Base-by-base conservation (phyloP, 2,329 filamentous ascomycete genomes). In the Myriosclerotinia duriaeana region DNA sequence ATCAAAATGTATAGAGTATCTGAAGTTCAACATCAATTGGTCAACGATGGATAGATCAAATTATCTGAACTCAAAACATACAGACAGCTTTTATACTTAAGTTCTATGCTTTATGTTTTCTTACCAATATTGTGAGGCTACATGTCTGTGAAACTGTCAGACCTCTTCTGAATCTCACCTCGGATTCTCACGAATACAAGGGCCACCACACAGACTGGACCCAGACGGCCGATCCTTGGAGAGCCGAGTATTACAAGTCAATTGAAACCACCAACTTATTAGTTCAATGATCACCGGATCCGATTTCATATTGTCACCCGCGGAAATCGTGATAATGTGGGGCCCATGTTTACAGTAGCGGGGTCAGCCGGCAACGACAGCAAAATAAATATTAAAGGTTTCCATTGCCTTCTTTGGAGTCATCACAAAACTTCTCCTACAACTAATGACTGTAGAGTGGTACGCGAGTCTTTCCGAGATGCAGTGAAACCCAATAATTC, bases 381-480 rank as follows among this genome's bases (percentile, higher is more conserved):
- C 50, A 46, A 66, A 66, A 66, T 66, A 61, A 53, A 61, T 60
- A 61, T 44, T 30, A 44, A 60, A 44, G 58, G 53, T 61, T 38
- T 53, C 36, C 48, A n/a, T 60, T 6, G 26, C 38, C 15, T 36
- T 46, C 30, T 50, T 30, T 20, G 36, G 12, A 48, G 44, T 50
- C 30, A 26, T 20, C 14, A 48, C n/a, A 53, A 59, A 52, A 17
- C n/a, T 53, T 36, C 30, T 53, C 14, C 56, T n/a, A 11, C 55
- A 38, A n/a, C 48, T 48, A 46, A 53, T 60, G 64, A 61, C 38
- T 48, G 8, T 40, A 40, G 64, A 66, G 64, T 61, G 38, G n/a
- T 66, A 66, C 55, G 40, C 55, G 55, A 66, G 36, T 46, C 48
- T 59, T 66, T 52, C 46, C 46, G 46, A 61, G n/a, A 66, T 66